phyloP scores from a whole-genome alignment of 441 rosid genomes.

The Jatropha multifida region DNA sequence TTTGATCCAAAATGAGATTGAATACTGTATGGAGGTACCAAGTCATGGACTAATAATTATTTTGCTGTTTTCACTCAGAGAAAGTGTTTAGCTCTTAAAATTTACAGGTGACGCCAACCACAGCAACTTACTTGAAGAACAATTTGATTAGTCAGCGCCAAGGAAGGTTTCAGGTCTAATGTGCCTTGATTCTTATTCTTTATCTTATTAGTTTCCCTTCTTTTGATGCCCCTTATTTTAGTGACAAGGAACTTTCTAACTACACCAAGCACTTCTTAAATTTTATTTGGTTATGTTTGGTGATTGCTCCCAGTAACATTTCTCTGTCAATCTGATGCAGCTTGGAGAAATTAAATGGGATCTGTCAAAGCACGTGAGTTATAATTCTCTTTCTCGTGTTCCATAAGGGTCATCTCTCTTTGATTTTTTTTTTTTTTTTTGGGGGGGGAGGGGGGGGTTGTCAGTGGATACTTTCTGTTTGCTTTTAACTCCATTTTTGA shows the following conservation, averaged over 20 bases:
- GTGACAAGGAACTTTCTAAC: neutral
- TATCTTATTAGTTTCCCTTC: neutral
- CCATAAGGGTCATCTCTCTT: neutral
- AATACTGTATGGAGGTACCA: conserved; percentile 65
- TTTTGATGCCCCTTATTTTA: neutral
- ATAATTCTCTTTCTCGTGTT: neutral
- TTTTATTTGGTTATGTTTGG: conserved; percentile 3
- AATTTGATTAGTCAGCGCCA: conserved; percentile 24
- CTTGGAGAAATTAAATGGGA: conserved; percentile 40
- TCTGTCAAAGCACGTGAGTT: conserved; percentile 45
- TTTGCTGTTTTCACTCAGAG: conserved; percentile 9
- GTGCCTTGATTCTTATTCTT: conserved; percentile 7
- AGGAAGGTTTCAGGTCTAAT: conserved; percentile 45
- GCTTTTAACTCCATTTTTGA: neutral
- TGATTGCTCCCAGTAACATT: conserved; percentile 14
- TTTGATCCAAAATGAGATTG: conserved; percentile 44
- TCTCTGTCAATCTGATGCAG: conserved; percentile 39
- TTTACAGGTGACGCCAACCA: conserved; percentile 48
- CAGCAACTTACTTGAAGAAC: conserved; percentile 26
- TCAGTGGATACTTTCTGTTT: neutral
- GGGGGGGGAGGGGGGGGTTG: neutral
- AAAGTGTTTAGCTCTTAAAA: conserved; percentile 5
- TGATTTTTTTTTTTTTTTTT: neutral
- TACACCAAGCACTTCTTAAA: neutral
- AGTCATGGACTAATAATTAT: conserved; percentile 16